Percentiles rank a stretch among this genome's conserved stretches.
These are phyloP conservation scores for Salvia hispanica DNA, from an alignment of 257 asterid genomes.

Conservation along the genomic window DNA sequence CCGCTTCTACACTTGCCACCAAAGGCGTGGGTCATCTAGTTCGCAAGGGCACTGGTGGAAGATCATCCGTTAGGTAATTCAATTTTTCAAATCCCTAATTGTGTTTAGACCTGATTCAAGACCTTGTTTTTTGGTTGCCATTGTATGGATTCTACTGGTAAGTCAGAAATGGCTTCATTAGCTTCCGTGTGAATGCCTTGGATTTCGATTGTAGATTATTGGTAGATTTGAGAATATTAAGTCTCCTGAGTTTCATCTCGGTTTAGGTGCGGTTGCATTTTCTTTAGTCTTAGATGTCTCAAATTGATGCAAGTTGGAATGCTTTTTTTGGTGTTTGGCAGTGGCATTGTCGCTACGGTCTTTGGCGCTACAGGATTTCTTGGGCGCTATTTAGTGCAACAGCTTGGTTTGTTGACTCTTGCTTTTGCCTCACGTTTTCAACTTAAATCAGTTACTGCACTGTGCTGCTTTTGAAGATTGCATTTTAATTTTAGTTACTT, in stretches of 20 bases:
- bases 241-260: not conserved
- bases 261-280: not conserved
- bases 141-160: not conserved
- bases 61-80: constrained; percentile 90
- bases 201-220: not conserved
- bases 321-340: constrained; percentile 44
- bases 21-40: constrained; percentile 79
- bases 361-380: constrained; percentile 98
- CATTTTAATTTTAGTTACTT: constrained; percentile 2
- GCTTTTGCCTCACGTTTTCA: constrained; percentile 5
- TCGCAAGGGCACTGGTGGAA: constrained; percentile 98
- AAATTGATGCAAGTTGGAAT: constrained; percentile 22
- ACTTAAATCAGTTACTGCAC: not conserved
- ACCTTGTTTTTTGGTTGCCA: not conserved
- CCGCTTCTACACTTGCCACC: constrained; percentile 61
- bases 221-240: not conserved
- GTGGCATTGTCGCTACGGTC: constrained; percentile 94
- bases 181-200: not conserved
- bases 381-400: constrained; percentile 93
- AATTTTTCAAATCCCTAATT: constrained; percentile 26
- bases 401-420: constrained; percentile 60
- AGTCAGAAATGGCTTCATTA: not conserved
- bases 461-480: not conserved
- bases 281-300: constrained; percentile 9
- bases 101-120: not conserved